Evolutionary conservation across 2,329 filamentous ascomycete species (phyloP), one percentile per base, ranked within the genome.

Genomic region (Lachnellula arida): DNA sequence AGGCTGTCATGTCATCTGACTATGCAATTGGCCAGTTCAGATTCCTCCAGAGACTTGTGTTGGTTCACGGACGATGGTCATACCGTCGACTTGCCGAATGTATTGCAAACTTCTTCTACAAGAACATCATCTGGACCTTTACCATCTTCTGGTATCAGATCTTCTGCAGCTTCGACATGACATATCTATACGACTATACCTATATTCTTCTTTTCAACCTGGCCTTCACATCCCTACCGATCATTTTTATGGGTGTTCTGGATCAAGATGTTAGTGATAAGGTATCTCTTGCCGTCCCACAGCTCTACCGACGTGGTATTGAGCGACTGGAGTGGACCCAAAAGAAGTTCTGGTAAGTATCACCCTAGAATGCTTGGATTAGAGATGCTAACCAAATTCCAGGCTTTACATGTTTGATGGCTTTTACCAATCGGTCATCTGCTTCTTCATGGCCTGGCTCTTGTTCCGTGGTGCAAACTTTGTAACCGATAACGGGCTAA

Each of bases 101-200:
- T 47, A 97, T 95, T 67, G 91, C 91, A 72, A 99, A 99, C 73
- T 99, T 99, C 80, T 99, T 99, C 79, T 99, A 97, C 84, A 99
- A 99, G 87, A 99, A 97, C 77, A 88, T 99, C 74, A 88, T 97
- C 51, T 99, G 94, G 94, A 94, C 91, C 0, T 93, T 97, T 69
- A 83, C 88, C 44, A 88, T 99, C 56, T 97, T 97, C 80, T 97
- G 93, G 93, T 99, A 89, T 74, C 91, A 95, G 71, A 90, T 96
- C 53, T 99, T 88, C 74, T 91, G 89, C 78, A 88, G 96, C 74
- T 97, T 95, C 72, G 94, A 99, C 75, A 91, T 93, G 72, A 93
- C 93, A 46, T 97, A 97, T 71, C 84, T 97, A 52, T 97, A 95
- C 76, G 94, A 99, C 73, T 97, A 96, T 77, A 95, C 91, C 40